A percentile compares a stretch with the other conserved stretches of the same genome.
Conservation (phyloP, 148 eudicot species). For the Persicaria maculosa region DNA sequence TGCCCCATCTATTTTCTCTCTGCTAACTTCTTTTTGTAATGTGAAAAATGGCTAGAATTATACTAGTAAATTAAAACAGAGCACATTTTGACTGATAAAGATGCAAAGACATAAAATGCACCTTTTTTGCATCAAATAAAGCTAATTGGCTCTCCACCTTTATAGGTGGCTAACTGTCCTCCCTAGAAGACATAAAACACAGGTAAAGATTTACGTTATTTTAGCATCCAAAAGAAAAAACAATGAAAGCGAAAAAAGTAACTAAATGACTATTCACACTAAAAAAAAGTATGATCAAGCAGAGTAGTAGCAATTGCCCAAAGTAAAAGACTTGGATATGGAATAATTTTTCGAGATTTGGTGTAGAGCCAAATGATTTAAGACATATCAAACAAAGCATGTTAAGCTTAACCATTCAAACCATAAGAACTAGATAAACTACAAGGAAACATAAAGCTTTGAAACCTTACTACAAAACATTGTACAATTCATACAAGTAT, state of each 20-base stretch:
- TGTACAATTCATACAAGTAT: neutral
- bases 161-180: constrained; percentile 50
- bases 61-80: neutral
- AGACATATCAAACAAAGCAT: neutral
- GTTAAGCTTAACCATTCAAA: neutral
- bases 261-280: neutral
- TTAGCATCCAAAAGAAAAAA: neutral
- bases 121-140: constrained; percentile 51
- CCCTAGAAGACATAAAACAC: constrained; percentile 26
- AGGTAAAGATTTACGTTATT: neutral
- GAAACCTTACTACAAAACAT: neutral
- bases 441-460: neutral
- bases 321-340: neutral
- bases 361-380: neutral
- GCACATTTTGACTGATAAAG: neutral
- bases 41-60: neutral
- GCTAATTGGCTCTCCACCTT: constrained; percentile 41
- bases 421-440: neutral
- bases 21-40: neutral
- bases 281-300: neutral
- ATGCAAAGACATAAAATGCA: constrained; percentile 6
- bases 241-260: neutral
- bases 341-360: neutral
- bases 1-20: neutral
- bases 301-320: neutral